These are phyloP conservation scores for Teratosphaeria epicoccoides DNA, from an alignment of 2,329 filamentous ascomycete species.

Conservation along the genomic window DNA sequence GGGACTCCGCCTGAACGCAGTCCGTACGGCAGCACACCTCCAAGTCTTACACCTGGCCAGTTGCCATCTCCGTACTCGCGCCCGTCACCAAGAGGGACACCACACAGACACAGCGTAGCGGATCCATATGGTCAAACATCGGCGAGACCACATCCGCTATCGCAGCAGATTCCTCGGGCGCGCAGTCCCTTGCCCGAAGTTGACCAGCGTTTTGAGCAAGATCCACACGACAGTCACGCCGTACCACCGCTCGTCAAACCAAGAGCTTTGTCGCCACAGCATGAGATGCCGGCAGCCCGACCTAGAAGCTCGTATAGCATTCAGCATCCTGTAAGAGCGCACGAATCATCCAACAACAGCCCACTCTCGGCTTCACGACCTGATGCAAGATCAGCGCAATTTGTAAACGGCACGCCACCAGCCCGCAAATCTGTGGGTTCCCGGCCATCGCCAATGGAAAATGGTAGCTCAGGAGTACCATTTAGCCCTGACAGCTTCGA, in stretches of 20 bases:
- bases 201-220: background rate
- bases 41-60: slow-evolving; percentile 16
- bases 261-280: slow-evolving; percentile 21
- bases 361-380: slow-evolving; percentile 28
- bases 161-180: slow-evolving; percentile 25
- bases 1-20: slow-evolving; percentile 18
- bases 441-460: slow-evolving; percentile 43
- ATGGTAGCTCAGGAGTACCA: slow-evolving; percentile 49
- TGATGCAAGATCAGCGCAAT: background rate
- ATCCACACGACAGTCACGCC: slow-evolving; percentile 9
- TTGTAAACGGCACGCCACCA: slow-evolving; percentile 31
- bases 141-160: slow-evolving; percentile 26
- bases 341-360: slow-evolving; percentile 27
- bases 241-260: slow-evolving; percentile 21
- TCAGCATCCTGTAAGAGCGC: slow-evolving; percentile 23
- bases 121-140: slow-evolving; percentile 23
- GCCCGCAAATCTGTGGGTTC: slow-evolving; percentile 66
- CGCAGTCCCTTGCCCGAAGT: slow-evolving; percentile 20
- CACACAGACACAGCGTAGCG: slow-evolving; percentile 23
- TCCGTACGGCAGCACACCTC: slow-evolving; percentile 19
- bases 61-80: slow-evolving; percentile 14
- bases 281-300: slow-evolving; percentile 11
- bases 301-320: slow-evolving; percentile 20
- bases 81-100: slow-evolving; percentile 12
- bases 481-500: slow-evolving; percentile 71